Percentiles rank a stretch among this genome's conserved stretches.
These are phyloP conservation scores for Pichia sp. DNA, from an alignment of 1,139 yeast genomes.

Conservation along the genomic window DNA sequence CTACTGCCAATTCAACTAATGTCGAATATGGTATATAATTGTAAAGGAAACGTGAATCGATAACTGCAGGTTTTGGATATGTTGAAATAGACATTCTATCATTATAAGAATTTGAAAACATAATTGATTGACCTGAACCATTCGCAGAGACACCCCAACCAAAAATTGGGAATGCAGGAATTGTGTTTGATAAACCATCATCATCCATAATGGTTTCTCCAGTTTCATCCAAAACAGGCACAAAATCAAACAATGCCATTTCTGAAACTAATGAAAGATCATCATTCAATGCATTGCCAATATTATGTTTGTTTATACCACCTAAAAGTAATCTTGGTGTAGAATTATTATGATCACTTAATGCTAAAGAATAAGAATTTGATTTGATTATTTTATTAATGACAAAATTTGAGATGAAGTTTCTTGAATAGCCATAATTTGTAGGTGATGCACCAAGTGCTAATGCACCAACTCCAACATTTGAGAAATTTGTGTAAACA, in stretches of 20 bases:
- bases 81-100: slow-evolving; percentile 19
- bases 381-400: slow-evolving; percentile 34
- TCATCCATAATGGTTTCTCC: slow-evolving; percentile 11
- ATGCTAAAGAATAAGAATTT: slow-evolving; percentile 52
- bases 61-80: slow-evolving; percentile 45
- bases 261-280: slow-evolving; percentile 32
- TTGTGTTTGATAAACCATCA: slow-evolving; percentile 28
- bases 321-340: slow-evolving; percentile 46
- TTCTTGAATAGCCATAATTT: slow-evolving; percentile 2
- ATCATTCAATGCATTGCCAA: slow-evolving; percentile 3
- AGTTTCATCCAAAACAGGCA: slow-evolving; percentile 36
- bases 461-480: slow-evolving; percentile 45
- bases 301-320: slow-evolving; percentile 44
- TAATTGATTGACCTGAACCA: slow-evolving; percentile 35
- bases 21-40: slow-evolving; percentile 53
- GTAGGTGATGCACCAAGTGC: slow-evolving; percentile 44
- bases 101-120: slow-evolving; percentile 30
- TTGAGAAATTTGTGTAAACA: slow-evolving; percentile 34
- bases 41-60: slow-evolving; percentile 53
- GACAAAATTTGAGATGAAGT: slow-evolving; percentile 37
- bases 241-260: slow-evolving; percentile 35
- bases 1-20: slow-evolving; percentile 62
- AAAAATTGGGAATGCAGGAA: slow-evolving; percentile 55
- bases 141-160: slow-evolving; percentile 45
- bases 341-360: slow-evolving; percentile 29